These are phyloP conservation scores for Inonotus hispidus DNA, from an alignment of 1,284 basidiomycete species.

Conservation along the genomic window DNA sequence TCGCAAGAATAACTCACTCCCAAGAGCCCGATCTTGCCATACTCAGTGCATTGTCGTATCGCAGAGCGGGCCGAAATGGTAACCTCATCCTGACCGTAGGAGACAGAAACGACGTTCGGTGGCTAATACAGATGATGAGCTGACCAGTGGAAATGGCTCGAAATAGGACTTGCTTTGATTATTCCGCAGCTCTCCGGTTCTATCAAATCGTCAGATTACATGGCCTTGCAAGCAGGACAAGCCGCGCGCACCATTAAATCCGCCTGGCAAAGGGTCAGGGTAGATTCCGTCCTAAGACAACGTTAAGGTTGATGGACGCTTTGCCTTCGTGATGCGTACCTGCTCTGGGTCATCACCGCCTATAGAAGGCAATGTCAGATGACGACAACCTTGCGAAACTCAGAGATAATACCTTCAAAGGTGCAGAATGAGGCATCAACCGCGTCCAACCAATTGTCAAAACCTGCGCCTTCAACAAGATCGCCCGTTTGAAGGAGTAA, in stretches of 20 bases:
- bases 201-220: conserved; percentile 13
- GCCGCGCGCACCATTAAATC: conserved; percentile 32
- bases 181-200: conserved; percentile 35
- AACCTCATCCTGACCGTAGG: conserved; percentile 35
- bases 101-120: conserved; percentile 37
- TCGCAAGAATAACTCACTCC: conserved; percentile 19
- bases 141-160: neutral
- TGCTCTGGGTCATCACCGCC: conserved; percentile 21
- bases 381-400: too few relatives aligned
- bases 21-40: conserved; percentile 34
- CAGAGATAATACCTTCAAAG: conserved; percentile 18
- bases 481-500: conserved; percentile 29
- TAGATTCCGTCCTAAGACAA: conserved; percentile 42
- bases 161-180: conserved; percentile 20
- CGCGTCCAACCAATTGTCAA: conserved; percentile 27
- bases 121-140: conserved; percentile 18
- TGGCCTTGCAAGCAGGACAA: conserved; percentile 10
- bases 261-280: conserved; percentile 43
- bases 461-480: conserved; percentile 22
- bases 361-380: neutral
- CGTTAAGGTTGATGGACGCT: neutral
- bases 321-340: conserved; percentile 16
- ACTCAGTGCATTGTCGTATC: conserved; percentile 38
- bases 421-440: conserved; percentile 28
- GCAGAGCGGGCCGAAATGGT: conserved; percentile 33